Conservation (phyloP, 768 basidiomycete species). For the Rubroboletus pulcherrimus region DNA sequence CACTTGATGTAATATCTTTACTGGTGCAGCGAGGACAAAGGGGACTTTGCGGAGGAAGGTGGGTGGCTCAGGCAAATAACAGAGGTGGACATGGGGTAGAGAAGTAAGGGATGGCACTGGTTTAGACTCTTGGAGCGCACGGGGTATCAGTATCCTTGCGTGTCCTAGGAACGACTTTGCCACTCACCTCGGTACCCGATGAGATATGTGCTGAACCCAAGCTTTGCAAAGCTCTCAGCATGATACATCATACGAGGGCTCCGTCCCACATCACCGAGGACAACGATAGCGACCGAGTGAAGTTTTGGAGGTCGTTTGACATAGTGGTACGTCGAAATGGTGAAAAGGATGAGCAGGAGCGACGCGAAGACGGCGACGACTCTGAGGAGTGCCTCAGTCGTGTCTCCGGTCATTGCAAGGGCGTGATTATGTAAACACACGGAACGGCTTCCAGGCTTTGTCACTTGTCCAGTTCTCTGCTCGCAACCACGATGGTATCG, state of each 20-base stretch:
- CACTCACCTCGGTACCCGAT: slow-evolving; percentile 81
- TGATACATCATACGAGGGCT: slow-evolving; percentile 99
- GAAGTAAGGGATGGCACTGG: slow-evolving; percentile 72
- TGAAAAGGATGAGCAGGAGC: slow-evolving; percentile 12
- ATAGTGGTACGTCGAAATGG: slow-evolving; percentile 16
- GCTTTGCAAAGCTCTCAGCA: slow-evolving; percentile 83
- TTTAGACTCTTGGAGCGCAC: slow-evolving; percentile 54
- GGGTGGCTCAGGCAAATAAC: slow-evolving; percentile 67
- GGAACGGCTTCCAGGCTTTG: neutral
- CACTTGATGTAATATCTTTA: slow-evolving; percentile 76
- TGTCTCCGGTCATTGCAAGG: slow-evolving; percentile 3
- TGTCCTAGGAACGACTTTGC: neutral
- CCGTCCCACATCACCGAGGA: slow-evolving; percentile 93
- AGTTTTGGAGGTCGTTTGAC: slow-evolving; percentile 30
- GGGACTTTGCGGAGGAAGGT: slow-evolving; percentile 50
- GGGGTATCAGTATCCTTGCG: neutral
- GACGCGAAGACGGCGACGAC: slow-evolving; percentile 6
- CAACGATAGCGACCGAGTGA: slow-evolving; percentile 82
- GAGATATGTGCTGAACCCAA: slow-evolving; percentile 72
- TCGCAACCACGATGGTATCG: slow-evolving; percentile 19
- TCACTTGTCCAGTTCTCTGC: neutral
- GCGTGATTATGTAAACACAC: slow-evolving; percentile 20
- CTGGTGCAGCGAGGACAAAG: slow-evolving; percentile 69
- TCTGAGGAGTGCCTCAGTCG: neutral
- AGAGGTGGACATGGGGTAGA: slow-evolving; percentile 58